phyloP scores from a whole-genome alignment of 257 asterid genomes.

The Nemophila menziesii region DNA sequence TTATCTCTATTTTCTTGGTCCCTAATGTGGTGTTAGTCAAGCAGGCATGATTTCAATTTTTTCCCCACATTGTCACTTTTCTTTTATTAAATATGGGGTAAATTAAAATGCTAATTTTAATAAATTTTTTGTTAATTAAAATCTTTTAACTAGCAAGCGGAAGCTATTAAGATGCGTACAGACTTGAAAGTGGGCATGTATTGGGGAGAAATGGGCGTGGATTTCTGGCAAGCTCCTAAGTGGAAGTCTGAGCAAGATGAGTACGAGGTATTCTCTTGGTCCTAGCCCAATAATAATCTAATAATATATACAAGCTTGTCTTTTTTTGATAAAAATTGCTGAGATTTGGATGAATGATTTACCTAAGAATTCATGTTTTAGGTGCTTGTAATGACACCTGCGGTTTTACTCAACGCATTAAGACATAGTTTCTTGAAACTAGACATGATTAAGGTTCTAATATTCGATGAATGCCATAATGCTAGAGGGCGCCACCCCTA shows the following conservation, averaged over 20 bases:
- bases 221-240: conserved; percentile 54
- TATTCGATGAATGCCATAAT: conserved; percentile 83
- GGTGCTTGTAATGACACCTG: conserved; percentile 96
- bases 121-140: no score
- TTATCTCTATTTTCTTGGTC: conserved; percentile 67
- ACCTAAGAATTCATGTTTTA: conserved; percentile 16
- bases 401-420: conserved; percentile 60
- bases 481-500: conserved; percentile 60
- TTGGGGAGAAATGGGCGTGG: conserved; percentile 71
- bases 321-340: neutral
- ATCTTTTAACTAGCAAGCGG: conserved; percentile 72
- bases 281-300: no score
- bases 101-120: neutral
- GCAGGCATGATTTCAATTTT: no score
- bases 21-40: conserved; percentile 65
- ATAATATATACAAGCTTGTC: no score
- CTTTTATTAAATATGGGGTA: neutral
- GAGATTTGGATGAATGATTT: no score
- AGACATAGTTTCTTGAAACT: conserved; percentile 46
- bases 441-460: conserved; percentile 49
- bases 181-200: conserved; percentile 64
- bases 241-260: conserved; percentile 39
- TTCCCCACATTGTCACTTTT: no score
- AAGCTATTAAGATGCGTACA: conserved; percentile 35
- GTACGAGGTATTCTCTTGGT: conserved; percentile 59